Conservation (phyloP, 768 basidiomycete genomes). For the Mycena galericulata region DNA sequence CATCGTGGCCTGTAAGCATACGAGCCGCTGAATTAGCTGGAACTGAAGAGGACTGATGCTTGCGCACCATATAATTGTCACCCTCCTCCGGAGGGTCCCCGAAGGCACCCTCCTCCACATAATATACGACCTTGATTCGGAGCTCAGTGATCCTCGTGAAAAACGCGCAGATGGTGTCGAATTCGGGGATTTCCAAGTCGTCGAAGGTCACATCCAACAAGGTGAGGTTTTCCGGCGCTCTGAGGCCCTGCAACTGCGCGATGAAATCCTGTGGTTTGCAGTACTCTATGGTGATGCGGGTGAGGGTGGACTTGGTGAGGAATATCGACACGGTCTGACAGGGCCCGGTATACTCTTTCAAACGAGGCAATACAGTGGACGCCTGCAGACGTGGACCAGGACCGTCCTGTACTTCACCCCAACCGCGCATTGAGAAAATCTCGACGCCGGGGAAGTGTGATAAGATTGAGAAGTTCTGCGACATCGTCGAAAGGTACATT, state of each 20-base stretch:
- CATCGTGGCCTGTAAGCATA: background rate
- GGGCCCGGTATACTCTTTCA: background rate
- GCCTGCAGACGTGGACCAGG: background rate
- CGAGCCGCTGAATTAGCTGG: background rate
- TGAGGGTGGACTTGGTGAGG: background rate
- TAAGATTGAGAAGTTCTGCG: background rate
- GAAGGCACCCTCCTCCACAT: background rate
- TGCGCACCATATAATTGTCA: background rate
- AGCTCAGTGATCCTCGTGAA: background rate
- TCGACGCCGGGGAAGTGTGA: conserved; percentile 1
- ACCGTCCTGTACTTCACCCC: too few species aligned
- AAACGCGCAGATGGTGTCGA: background rate
- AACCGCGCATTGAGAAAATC: background rate
- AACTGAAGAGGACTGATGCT: too few species aligned
- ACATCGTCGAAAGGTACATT: background rate
- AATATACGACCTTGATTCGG: background rate
- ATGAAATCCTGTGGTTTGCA: background rate
- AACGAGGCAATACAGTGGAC: background rate
- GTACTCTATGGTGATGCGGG: background rate
- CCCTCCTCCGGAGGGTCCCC: too few species aligned
- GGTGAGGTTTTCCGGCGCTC: background rate
- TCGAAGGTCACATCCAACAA: background rate
- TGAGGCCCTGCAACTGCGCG: background rate
- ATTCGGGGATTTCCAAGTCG: background rate
- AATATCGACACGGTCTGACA: background rate